phyloP scores from a whole-genome alignment of 352 stramenopile genomes.

The Aphanomyces invadans region DNA sequence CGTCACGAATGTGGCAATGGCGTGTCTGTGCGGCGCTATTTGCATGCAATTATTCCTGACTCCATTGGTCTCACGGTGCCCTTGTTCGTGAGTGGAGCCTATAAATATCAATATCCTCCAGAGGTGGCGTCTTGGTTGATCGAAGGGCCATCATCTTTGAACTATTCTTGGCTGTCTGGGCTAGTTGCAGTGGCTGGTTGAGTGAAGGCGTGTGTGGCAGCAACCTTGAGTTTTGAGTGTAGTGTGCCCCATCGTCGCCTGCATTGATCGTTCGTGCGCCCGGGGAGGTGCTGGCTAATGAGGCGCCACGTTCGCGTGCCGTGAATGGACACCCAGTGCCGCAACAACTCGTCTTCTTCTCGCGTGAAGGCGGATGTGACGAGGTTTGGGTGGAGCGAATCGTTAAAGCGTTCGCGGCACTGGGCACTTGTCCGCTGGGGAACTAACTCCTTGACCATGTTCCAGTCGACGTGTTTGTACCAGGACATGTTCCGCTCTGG shows the following conservation, averaged over 20 bases:
- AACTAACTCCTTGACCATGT: not conserved
- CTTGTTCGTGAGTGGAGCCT: too few relatives aligned
- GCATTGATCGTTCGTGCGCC: conserved; percentile 2
- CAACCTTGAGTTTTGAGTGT: not conserved
- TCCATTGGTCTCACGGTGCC: too few relatives aligned
- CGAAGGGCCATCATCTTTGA: not conserved
- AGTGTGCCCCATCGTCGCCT: conserved; percentile 10
- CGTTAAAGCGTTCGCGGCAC: conserved; percentile 18
- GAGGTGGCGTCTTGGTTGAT: too few relatives aligned
- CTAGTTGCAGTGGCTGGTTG: too few relatives aligned
- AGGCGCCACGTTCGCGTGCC: not conserved
- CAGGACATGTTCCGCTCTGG: too few relatives aligned
- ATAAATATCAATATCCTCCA: not conserved
- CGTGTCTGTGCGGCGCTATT: not conserved
- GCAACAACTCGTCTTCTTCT: conserved; percentile 9
- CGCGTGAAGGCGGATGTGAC: not conserved
- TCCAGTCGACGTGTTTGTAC: not conserved
- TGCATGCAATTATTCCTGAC: too few relatives aligned
- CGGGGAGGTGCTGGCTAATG: not conserved
- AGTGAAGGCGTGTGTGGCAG: not conserved
- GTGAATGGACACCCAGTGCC: not conserved
- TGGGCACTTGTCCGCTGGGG: not conserved
- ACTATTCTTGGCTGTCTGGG: not conserved
- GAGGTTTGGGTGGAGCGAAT: conserved; percentile 2
- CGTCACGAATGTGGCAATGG: not conserved